Evolutionary conservation across 495 filamentous ascomycete species (phyloP), one percentile per base, ranked within the genome.

Genomic region (Staphylotrichum longicolle): DNA sequence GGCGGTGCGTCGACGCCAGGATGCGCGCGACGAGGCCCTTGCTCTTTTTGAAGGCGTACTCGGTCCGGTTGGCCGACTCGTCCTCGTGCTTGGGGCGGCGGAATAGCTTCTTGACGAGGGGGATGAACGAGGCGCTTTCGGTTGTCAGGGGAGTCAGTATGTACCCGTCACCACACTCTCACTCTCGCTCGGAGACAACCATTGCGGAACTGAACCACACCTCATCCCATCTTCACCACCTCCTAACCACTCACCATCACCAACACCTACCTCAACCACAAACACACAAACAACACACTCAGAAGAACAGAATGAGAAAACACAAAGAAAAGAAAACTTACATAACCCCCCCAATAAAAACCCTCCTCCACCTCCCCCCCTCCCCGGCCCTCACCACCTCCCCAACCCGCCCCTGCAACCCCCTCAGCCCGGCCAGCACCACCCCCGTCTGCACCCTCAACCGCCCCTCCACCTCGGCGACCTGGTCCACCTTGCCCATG

Each of bases 31-130:
- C 63, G 3, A 81, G 70, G 9, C 66, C 68, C 69, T 73, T 75
- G 69, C 72, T 75, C 64, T 68, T 70, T 20, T 60, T 63, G 63
- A 79, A 80, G 27, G 78, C 78, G 53, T 81, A 76, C 68, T 80
- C 78, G 20, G 78, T 81, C 47, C 74, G 65, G 60, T 77, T 79
- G 7, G 72, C 45, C 2, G 68, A 47, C 3, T 64, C 57, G 34
- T 69, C 65, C 41, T 70, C 68, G 37, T 69, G 52, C 30, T 62
- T 63, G 3, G 69, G 61, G 1, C 68, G 66, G 39, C 74, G 75
- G 69, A 80, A 79, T 15, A 77, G 79, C 52, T 7, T 5, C 33
- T 6, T 57, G 49, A 12, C 20, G 8, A 20, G 4, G 37, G 32
- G 20, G 33, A 39, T 11, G 37, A 10, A 8, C 14, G 12, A 6